These are phyloP conservation scores for Ceratobasidium sp. DNA, from an alignment of 1,284 basidiomycete species.

Conservation along the genomic window DNA sequence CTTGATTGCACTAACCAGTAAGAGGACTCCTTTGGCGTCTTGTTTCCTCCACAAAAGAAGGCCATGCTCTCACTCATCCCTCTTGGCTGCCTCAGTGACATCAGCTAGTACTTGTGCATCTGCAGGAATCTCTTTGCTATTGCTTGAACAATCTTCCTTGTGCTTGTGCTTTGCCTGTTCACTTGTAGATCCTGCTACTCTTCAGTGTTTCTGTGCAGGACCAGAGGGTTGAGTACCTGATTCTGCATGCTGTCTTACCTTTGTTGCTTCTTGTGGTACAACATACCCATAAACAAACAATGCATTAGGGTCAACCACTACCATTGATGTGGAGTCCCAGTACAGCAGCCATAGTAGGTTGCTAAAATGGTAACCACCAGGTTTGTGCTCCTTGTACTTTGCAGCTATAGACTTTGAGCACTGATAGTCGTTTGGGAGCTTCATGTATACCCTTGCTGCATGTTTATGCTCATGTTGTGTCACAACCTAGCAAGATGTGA, in stretches of 20 bases:
- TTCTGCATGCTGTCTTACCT: neutral
- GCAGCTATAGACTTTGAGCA: neutral
- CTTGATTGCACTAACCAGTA: neutral
- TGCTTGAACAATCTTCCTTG: neutral
- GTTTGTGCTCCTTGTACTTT: neutral
- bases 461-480: neutral
- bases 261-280: neutral
- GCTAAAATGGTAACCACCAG: conserved; percentile 30
- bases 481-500: no score
- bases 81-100: neutral
- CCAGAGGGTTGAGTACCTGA: neutral
- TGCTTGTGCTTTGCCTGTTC: neutral
- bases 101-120: neutral
- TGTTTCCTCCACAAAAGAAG: neutral
- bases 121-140: no score
- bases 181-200: no score
- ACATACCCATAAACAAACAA: conserved; percentile 44
- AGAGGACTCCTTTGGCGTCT: neutral
- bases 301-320: conserved; percentile 46
- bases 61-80: neutral
- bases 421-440: neutral
- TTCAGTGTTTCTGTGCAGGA: neutral
- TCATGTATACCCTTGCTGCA: neutral
- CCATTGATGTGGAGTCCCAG: conserved; percentile 44
- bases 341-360: conserved; percentile 40